Evolutionary conservation across 2,329 filamentous ascomycete species (phyloP), one percentile per base, ranked within the genome.

Genomic region (Lachnellula cervina): DNA sequence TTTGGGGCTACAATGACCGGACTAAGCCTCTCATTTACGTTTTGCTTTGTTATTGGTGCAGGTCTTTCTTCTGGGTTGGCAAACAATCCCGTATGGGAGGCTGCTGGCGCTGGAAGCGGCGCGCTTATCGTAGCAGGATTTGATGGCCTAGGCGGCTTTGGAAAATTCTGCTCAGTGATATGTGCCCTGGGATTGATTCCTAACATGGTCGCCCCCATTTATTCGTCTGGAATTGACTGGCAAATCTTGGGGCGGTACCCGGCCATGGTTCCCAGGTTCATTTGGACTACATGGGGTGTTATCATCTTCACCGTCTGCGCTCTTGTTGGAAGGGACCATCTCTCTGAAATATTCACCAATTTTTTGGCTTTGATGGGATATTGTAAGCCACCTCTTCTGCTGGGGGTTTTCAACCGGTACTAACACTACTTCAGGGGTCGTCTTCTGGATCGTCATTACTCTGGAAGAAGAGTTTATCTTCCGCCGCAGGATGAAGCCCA

Each of bases 321-420:
- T 0, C 74, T 87, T 16, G 84, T 78, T 0, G 85, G 86, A 0
- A 77, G 83, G 14, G 75, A 77, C 23, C 71, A 83, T 61, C 75
- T 89, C 2, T 79, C 82, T 0, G 76, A 76, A 25, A 86, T 88
- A 56, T 87, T 88, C 66, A 82, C 81, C 11, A 88, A 88, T 66
- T 87, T 88, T 67, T 74, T 88, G 5, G 82, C 83, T 0, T 71
- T 88, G 21, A 88, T 88, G 81, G 86, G 85, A 1, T 88, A 88
- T 69, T 88, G 83, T 61, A 53, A 59, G 59, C 53, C n/a, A 9
- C 21, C 5, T 37, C 8, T 17, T 17, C 11, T 17, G 4, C 17
- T 48, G 3, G 9, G 1, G 9, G 11, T 43, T 5, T 32, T 4
- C 13, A 32, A 28, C 13, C 13, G 17, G 19, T 55, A 2, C 52